Conservation (phyloP, 2,329 filamentous ascomycete species). For the Diaporthe longicolla region DNA sequence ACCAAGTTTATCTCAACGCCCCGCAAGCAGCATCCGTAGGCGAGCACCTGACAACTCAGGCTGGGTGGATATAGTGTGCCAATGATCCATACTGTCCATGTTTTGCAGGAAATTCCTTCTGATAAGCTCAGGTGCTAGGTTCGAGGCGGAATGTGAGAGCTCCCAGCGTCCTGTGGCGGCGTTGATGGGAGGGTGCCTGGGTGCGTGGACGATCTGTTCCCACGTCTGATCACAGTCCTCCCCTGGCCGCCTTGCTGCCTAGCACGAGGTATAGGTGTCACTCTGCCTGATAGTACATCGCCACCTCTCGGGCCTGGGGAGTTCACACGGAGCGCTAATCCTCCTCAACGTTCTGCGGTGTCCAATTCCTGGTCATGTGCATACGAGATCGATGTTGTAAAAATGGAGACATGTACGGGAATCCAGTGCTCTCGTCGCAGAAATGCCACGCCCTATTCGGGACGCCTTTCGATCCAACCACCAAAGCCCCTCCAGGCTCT, state of each 20-base stretch:
- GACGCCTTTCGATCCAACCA: too few relatives aligned
- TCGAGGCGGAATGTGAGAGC: background rate
- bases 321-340: background rate
- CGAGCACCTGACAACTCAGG: background rate
- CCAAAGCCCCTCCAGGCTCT: too few relatives aligned
- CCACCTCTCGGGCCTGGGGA: background rate
- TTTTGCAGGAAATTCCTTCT: too few relatives aligned
- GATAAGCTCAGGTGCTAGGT: background rate
- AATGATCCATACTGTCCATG: too few relatives aligned
- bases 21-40: background rate
- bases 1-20: background rate
- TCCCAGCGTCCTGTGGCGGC: background rate
- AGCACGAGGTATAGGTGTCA: background rate
- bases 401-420: too few relatives aligned
- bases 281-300: background rate
- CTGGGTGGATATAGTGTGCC: too few relatives aligned
- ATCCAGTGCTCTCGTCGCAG: background rate
- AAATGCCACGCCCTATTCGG: too few relatives aligned
- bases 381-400: too few relatives aligned
- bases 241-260: background rate
- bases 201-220: background rate
- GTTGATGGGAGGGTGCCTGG: background rate
- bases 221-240: background rate
- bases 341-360: background rate
- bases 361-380: background rate